phyloP scores from a whole-genome alignment of 805 yeast genomes.

The Candida dendrica region DNA sequence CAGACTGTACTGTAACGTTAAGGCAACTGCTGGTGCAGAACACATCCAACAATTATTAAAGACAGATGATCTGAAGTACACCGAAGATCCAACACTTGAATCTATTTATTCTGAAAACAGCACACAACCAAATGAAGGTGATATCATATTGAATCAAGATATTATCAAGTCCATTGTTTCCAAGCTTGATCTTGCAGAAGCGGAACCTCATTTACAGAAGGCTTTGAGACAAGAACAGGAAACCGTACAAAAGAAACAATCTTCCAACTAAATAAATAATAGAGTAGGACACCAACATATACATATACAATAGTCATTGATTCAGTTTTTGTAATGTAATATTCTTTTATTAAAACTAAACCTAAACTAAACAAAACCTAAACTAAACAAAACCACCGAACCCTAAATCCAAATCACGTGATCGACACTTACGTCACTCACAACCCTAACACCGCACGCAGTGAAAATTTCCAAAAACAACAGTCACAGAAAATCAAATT shows the following conservation, averaged over 20 bases:
- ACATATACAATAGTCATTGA: too few species aligned
- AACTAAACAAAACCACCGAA: too few species aligned
- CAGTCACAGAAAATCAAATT: not conserved
- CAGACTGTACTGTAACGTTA: constrained; percentile 77
- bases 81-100: constrained; percentile 24
- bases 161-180: constrained; percentile 39
- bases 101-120: constrained; percentile 15
- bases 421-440: not conserved
- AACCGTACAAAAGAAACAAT: not conserved
- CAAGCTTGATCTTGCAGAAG: constrained; percentile 36
- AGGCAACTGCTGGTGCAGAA: constrained; percentile 67
- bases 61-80: constrained; percentile 29
- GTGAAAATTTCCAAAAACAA: not conserved
- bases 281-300: too few species aligned
- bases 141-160: constrained; percentile 36
- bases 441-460: not conserved
- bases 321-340: too few species aligned
- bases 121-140: constrained; percentile 10
- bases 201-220: constrained; percentile 36
- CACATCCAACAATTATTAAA: constrained; percentile 56
- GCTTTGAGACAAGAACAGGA: constrained; percentile 51
- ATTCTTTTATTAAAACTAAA: too few species aligned
- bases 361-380: too few species aligned
- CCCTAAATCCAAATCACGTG: not conserved
- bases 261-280: too few species aligned